These are phyloP conservation scores for Backusella tarrabulga DNA, from an alignment of 192 early-diverging fungal species.

Conservation along the genomic window DNA sequence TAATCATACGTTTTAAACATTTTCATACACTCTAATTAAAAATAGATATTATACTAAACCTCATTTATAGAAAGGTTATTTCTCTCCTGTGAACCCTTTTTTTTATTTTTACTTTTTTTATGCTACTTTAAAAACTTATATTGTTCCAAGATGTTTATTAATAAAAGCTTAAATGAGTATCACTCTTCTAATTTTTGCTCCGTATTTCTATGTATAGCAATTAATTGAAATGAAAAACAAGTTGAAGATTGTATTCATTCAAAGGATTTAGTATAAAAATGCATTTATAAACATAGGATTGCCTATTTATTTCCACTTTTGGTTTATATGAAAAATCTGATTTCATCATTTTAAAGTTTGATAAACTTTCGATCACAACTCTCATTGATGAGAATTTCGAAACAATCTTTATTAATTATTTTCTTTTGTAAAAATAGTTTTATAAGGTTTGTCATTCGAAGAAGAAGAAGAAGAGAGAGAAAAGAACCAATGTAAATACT, in stretches of 20 bases:
- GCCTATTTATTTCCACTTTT: too few relatives aligned
- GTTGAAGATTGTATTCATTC: too few relatives aligned
- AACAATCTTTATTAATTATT: background rate
- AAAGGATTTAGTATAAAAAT: too few relatives aligned
- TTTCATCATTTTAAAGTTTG: too few relatives aligned
- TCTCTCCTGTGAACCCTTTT: background rate
- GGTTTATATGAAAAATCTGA: too few relatives aligned
- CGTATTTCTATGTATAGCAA: background rate
- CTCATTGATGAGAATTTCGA: too few relatives aligned
- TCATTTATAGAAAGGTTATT: background rate
- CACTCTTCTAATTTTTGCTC: background rate
- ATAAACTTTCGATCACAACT: too few relatives aligned
- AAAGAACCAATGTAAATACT: background rate
- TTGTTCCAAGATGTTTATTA: background rate
- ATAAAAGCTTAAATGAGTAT: background rate
- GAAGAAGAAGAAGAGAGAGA: background rate
- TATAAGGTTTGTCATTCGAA: background rate
- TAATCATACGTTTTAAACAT: background rate
- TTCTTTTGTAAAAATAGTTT: background rate
- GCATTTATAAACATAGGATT: too few relatives aligned
- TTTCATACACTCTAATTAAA: background rate
- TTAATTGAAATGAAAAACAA: too few relatives aligned
- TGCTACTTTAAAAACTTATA: background rate
- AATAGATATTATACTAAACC: background rate
- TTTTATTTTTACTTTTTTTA: background rate